phyloP scores from a whole-genome alignment of 768 basidiomycete genomes.

The Mycena haematopus region DNA sequence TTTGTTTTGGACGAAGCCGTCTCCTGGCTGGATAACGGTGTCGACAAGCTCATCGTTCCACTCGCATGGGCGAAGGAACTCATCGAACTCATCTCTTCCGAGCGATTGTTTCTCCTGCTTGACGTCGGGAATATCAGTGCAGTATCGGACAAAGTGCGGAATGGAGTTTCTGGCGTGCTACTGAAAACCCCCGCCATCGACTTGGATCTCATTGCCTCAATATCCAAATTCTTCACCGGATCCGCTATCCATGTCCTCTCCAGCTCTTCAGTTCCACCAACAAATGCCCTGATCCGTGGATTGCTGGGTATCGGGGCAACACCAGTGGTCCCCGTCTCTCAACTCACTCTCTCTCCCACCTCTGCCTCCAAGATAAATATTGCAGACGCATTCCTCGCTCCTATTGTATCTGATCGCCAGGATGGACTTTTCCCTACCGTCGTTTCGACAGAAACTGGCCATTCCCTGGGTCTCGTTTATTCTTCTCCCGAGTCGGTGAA shows the following conservation, averaged over 20 bases:
- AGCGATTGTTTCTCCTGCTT: conserved; percentile 78
- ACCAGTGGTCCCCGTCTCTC: conserved; percentile 73
- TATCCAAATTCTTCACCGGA: conserved; percentile 75
- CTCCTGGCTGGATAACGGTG: conserved; percentile 77
- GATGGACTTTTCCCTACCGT: conserved; percentile 96
- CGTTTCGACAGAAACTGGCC: conserved; percentile 80
- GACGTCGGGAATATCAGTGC: conserved; percentile 77
- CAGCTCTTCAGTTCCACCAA: conserved; percentile 54
- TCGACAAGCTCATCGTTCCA: conserved; percentile 80
- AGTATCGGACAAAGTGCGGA: conserved; percentile 76
- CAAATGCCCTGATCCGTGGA: conserved; percentile 64
- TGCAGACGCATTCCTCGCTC: conserved; percentile 85
- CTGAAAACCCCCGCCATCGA: conserved; percentile 78
- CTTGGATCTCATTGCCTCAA: conserved; percentile 76
- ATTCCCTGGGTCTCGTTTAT: conserved; percentile 92
- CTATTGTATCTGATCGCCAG: conserved; percentile 81
- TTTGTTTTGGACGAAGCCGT: conserved; percentile 61
- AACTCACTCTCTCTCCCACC: conserved; percentile 66
- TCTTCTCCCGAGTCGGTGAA: conserved; percentile 87
- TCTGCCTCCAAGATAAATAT: conserved; percentile 69
- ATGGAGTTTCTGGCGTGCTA: conserved; percentile 78
- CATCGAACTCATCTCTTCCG: conserved; percentile 69
- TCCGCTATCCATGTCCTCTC: conserved; percentile 69
- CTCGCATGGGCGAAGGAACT: conserved; percentile 70
- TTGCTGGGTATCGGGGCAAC: conserved; percentile 64